These are phyloP conservation scores for Beta lomatogona DNA, from an alignment of 179 eudicot species.

Conservation along the genomic window DNA sequence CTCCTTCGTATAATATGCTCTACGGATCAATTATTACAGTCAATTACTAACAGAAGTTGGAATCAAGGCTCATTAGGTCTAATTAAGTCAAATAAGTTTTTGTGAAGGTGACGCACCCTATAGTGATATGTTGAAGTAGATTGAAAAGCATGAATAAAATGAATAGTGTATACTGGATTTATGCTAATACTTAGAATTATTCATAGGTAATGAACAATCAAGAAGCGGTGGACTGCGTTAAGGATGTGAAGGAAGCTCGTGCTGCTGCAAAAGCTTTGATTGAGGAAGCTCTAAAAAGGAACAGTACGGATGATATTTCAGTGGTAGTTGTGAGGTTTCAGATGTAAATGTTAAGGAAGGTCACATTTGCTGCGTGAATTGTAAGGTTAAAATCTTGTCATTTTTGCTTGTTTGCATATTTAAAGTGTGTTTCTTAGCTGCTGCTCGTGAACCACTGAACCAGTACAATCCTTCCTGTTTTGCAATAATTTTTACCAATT, in stretches of 20 bases:
- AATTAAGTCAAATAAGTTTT: no score
- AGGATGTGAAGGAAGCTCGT: constrained; percentile 42
- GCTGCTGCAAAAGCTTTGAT: constrained; percentile 39
- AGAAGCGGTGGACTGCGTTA: constrained; percentile 46
- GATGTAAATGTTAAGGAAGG: neutral
- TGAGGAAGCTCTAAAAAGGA: constrained; percentile 42
- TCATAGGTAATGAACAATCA: constrained; percentile 50
- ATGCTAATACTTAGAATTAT: neutral
- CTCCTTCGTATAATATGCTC: no score
- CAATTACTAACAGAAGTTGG: no score
- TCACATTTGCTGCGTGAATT: neutral
- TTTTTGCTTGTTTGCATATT: neutral
- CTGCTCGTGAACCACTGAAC: neutral
- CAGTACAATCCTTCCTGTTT: neutral
- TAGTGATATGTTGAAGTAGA: no score
- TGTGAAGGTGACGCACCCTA: no score
- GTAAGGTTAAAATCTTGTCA: neutral
- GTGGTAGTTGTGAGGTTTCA: constrained; percentile 44
- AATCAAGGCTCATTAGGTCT: no score
- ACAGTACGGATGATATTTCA: constrained; percentile 52
- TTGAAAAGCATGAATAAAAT: neutral
- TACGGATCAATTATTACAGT: no score
- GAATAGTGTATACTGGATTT: neutral
- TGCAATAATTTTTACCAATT: neutral
- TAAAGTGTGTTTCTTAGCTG: neutral